These are phyloP conservation scores for Corynespora cassiicola DNA, from an alignment of 2,329 filamentous ascomycete genomes.

Conservation along the genomic window DNA sequence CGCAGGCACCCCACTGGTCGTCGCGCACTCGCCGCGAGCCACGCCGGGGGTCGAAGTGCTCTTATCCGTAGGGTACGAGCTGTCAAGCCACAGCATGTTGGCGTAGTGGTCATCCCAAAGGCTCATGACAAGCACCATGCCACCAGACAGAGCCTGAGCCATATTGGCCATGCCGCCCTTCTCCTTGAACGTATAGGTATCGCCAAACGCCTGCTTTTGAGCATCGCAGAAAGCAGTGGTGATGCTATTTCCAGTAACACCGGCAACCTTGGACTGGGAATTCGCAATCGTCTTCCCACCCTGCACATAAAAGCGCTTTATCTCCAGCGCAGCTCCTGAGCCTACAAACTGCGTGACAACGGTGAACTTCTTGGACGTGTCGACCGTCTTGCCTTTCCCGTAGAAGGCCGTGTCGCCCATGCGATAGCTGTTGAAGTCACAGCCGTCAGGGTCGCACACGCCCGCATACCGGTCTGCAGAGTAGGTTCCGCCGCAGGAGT, in stretches of 20 bases:
- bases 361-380: conserved; percentile 43
- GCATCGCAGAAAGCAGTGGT: conserved; percentile 62
- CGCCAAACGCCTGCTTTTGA: conserved; percentile 61
- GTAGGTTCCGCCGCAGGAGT: conserved; percentile 48
- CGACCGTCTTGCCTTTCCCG: conserved; percentile 56
- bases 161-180: conserved; percentile 50
- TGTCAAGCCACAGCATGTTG: conserved; percentile 76
- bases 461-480: conserved; percentile 62
- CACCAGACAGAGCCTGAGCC: conserved; percentile 33
- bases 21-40: conserved; percentile 21
- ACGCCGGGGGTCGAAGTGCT: conserved; percentile 13
- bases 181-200: conserved; percentile 58
- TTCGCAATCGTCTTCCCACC: conserved; percentile 53
- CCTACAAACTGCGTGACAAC: conserved; percentile 57
- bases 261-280: conserved; percentile 47
- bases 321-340: conserved; percentile 51
- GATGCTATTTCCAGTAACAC: conserved; percentile 59
- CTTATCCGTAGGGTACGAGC: conserved; percentile 59
- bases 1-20: conserved; percentile 18
- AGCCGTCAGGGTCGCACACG: conserved; percentile 69
- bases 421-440: conserved; percentile 72
- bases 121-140: conserved; percentile 68
- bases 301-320: conserved; percentile 54
- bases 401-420: conserved; percentile 67
- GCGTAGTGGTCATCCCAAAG: conserved; percentile 67